Percentiles rank a stretch among this genome's conserved stretches.
Evolutionary conservation across 1,139 yeast genomes (phyloP).

Genomic region (Nakaseomyces delphensis): DNA sequence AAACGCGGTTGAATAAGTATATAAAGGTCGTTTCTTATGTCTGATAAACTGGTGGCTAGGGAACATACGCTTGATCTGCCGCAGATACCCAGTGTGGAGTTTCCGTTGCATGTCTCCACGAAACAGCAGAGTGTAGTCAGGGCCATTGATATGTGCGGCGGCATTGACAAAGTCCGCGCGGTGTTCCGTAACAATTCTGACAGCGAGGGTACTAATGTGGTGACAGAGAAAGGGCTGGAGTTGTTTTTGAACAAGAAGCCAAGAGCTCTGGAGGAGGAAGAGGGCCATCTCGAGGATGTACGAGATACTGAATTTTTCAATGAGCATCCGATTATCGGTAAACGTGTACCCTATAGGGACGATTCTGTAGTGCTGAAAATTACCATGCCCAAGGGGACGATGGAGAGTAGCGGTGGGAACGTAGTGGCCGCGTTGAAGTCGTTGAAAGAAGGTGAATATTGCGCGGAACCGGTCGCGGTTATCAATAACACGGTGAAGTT

Average conservation of each 20-base stretch:
- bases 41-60: not conserved
- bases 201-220: conserved; percentile 19
- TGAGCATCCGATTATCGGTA: conserved; percentile 72
- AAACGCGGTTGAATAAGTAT: not conserved
- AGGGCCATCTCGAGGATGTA: not conserved
- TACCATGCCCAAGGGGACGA: conserved; percentile 54
- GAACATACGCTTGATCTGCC: conserved; percentile 60
- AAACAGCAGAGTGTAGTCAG: conserved; percentile 40
- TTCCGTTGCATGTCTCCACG: conserved; percentile 57
- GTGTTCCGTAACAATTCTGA: conserved; percentile 22
- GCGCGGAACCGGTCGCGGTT: conserved; percentile 55
- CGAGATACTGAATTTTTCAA: conserved; percentile 30
- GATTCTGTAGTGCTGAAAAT: conserved; percentile 66
- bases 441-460: conserved; percentile 30
- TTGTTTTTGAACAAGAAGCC: conserved; percentile 36
- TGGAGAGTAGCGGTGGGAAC: conserved; percentile 41
- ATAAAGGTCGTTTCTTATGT: not conserved
- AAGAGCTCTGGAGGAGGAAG: not conserved
- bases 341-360: conserved; percentile 34
- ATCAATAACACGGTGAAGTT: conserved; percentile 67
- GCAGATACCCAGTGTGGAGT: conserved; percentile 67
- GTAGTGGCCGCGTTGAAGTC: conserved; percentile 43
- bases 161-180: conserved; percentile 39
- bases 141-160: conserved; percentile 76
- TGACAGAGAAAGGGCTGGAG: conserved; percentile 56